These are phyloP conservation scores for Cupressus sempervirens DNA, from an alignment of 75 land plant genomes.

Conservation along the genomic window DNA sequence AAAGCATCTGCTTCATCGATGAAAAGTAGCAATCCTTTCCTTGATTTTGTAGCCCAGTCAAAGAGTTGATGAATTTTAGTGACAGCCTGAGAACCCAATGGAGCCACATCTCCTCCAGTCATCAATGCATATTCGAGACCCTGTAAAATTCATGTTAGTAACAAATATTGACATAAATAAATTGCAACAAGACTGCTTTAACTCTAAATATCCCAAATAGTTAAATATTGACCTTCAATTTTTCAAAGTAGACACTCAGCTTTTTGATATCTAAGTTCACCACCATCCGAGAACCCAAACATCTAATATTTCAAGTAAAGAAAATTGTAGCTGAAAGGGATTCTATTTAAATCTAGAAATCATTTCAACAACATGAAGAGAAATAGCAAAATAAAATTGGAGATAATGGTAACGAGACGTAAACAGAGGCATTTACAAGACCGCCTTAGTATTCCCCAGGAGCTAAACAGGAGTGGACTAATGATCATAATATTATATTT, in stretches of 20 bases:
- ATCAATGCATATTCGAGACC: slow-evolving; percentile 95
- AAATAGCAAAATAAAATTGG: background rate
- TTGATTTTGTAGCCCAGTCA: slow-evolving; percentile 82
- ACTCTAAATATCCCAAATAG: background rate
- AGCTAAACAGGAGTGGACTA: background rate
- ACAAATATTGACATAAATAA: background rate
- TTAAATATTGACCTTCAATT: background rate
- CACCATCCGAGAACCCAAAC: background rate
- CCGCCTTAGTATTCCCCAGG: background rate
- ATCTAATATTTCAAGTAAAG: background rate
- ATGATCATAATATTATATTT: background rate
- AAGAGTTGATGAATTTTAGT: slow-evolving; percentile 93
- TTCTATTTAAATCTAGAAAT: background rate
- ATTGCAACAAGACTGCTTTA: background rate
- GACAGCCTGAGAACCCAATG: slow-evolving; percentile 87
- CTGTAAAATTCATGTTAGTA: slow-evolving; percentile 28
- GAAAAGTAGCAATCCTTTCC: slow-evolving; percentile 77
- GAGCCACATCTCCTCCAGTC: slow-evolving; percentile 99
- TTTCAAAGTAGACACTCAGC: background rate
- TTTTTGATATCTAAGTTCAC: background rate
- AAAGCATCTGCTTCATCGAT: slow-evolving; percentile 99
- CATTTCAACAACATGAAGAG: background rate
- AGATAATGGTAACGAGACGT: background rate
- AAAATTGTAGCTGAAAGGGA: background rate
- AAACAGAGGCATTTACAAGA: slow-evolving; percentile 5